Percentiles rank a stretch among this genome's conserved stretches.
Evolutionary conservation across 371 early-diverging fungal genomes (phyloP).

Genomic region (Aphelidium insulamus): DNA sequence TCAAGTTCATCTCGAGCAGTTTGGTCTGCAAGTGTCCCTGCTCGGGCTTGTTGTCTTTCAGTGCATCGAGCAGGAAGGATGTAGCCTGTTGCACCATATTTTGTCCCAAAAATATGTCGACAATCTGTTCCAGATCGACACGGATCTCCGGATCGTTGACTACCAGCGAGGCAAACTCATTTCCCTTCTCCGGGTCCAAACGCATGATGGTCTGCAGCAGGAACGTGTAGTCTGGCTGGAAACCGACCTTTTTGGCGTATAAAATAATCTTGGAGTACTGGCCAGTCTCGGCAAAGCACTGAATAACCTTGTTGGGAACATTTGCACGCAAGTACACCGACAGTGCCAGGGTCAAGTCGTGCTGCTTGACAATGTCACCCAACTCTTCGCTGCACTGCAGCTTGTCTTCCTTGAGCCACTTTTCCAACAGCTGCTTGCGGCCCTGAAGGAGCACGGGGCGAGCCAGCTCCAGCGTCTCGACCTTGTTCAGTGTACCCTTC

Average conservation of each 20-base stretch:
- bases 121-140: conserved; percentile 62
- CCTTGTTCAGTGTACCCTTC: conserved; percentile 75
- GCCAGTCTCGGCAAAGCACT: conserved; percentile 87
- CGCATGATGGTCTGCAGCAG: conserved; percentile 77
- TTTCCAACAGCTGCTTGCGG: conserved; percentile 79
- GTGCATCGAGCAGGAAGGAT: conserved; percentile 79
- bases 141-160: conserved; percentile 63
- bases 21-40: conserved; percentile 82
- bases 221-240: conserved; percentile 71
- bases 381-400: conserved; percentile 90
- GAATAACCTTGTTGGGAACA: conserved; percentile 70
- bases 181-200: conserved; percentile 73
- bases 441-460: conserved; percentile 75
- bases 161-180: conserved; percentile 71
- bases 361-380: conserved; percentile 85
- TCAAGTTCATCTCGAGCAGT: conserved; percentile 87
- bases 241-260: conserved; percentile 83
- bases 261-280: conserved; percentile 87
- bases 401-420: conserved; percentile 96
- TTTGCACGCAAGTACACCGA: conserved; percentile 87
- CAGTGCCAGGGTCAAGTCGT: conserved; percentile 71
- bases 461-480: conserved; percentile 83
- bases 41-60: conserved; percentile 71
- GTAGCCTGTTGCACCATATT: conserved; percentile 91
- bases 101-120: conserved; percentile 74